Evolutionary conservation across 202 grass and related monocot genomes (phyloP).

Genomic region (Schoenoplectus triqueter): DNA sequence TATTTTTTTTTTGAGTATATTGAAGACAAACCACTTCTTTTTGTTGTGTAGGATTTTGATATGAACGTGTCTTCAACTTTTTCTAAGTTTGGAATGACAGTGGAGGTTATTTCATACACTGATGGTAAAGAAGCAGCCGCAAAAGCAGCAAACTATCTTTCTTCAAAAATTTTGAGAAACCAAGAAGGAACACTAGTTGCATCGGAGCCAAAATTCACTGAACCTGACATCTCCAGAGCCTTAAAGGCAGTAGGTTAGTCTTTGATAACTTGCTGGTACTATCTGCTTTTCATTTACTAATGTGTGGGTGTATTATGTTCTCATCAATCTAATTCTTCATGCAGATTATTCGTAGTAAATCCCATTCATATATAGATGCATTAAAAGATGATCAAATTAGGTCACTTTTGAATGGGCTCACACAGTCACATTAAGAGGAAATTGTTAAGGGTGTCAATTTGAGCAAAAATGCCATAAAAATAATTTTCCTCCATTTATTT

Average conservation of each 20-base stretch:
- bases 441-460: neutral
- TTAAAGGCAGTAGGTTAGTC: slow-evolving; percentile 76
- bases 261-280: neutral
- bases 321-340: slow-evolving; percentile 17
- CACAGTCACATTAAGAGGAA: neutral
- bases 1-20: slow-evolving; percentile 27
- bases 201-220: slow-evolving; percentile 54
- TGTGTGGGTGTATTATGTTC: slow-evolving; percentile 6
- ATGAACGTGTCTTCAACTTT: slow-evolving; percentile 45
- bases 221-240: slow-evolving; percentile 63
- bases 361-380: neutral
- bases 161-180: slow-evolving; percentile 48
- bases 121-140: slow-evolving; percentile 88
- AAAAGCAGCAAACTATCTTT: slow-evolving; percentile 90
- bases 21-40: slow-evolving; percentile 38
- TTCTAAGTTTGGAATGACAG: slow-evolving; percentile 50
- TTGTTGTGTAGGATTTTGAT: slow-evolving; percentile 54
- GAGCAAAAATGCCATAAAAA: neutral
- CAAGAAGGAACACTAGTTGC: slow-evolving; percentile 37
- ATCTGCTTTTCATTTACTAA: neutral
- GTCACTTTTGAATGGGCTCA: neutral
- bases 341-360: neutral
- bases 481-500: neutral
- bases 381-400: neutral
- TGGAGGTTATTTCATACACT: slow-evolving; percentile 74